A percentile compares a stretch with the other conserved stretches of the same genome.
Evolutionary conservation across 441 rosid genomes (phyloP).

Genomic region (Bruguiera hainesii): DNA sequence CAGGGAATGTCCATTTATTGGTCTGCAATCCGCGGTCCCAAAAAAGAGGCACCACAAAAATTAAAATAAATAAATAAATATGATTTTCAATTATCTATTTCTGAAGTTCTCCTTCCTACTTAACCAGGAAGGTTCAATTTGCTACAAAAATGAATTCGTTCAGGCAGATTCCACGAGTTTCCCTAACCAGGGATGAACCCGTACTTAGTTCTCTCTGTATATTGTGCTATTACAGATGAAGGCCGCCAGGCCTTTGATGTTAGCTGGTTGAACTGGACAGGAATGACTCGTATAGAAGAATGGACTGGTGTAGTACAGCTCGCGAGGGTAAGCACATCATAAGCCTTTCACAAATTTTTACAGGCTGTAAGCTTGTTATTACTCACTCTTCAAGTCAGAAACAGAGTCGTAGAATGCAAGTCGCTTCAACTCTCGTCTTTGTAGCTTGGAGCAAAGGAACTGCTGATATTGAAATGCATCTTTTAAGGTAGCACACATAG

Average conservation of each 20-base stretch:
- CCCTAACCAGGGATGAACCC: conserved; percentile 22
- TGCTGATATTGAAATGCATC: conserved; percentile 20
- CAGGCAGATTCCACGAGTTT: conserved; percentile 25
- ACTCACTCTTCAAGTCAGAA: conserved; percentile 23
- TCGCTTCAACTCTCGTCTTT: conserved; percentile 27
- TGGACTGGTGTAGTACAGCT: conserved; percentile 20
- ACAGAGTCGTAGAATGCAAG: conserved; percentile 22
- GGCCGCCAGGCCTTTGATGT: conserved; percentile 27
- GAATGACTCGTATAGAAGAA: conserved; percentile 25
- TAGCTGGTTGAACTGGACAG: conserved; percentile 30
- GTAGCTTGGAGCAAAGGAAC: conserved; percentile 23
- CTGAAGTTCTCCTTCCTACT: conserved; percentile 25
- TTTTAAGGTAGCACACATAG: conserved; percentile 19
- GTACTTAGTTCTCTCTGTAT: conserved; percentile 21
- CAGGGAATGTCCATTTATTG: conserved; percentile 22
- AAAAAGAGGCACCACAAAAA: conserved; percentile 16
- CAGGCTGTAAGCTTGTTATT: conserved; percentile 21
- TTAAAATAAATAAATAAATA: neutral
- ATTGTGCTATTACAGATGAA: conserved; percentile 34
- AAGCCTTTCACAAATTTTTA: conserved; percentile 12
- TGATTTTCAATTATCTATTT: conserved; percentile 16
- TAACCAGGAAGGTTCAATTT: conserved; percentile 21
- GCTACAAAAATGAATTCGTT: conserved; percentile 34
- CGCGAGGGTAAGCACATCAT: conserved; percentile 20
- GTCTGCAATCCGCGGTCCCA: conserved; percentile 27